These are phyloP conservation scores for Thraustochytrium striatum DNA, from an alignment of 352 stramenopile species.

Conservation along the genomic window DNA sequence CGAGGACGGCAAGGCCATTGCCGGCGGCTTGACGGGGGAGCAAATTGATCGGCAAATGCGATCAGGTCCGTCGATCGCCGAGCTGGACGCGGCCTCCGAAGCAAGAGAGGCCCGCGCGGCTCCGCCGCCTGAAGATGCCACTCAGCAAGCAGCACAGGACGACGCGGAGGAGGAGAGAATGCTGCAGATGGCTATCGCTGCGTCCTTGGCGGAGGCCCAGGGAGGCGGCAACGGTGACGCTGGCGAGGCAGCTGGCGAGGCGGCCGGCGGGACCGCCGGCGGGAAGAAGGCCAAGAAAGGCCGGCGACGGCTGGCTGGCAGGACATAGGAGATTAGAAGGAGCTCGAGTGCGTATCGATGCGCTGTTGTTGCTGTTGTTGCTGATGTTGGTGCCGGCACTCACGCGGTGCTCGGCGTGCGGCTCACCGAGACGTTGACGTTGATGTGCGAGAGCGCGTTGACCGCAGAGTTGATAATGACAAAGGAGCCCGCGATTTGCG, in stretches of 20 bases:
- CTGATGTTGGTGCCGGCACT: background rate
- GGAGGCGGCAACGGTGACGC: no score
- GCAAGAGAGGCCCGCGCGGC: no score
- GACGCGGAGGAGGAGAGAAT: background rate
- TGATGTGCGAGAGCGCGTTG: slow-evolving; percentile 58
- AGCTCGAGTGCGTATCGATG: no score
- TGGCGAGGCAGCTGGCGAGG: no score
- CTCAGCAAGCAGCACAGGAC: background rate
- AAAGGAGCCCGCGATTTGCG: slow-evolving; percentile 84
- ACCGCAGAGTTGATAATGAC: slow-evolving; percentile 88
- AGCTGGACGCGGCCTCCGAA: background rate
- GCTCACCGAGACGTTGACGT: slow-evolving; percentile 45
- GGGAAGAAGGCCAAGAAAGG: no score
- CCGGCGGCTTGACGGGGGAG: background rate
- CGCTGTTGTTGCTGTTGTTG: no score
- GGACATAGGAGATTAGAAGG: no score
- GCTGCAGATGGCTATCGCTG: background rate
- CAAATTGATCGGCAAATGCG: slow-evolving; percentile 32
- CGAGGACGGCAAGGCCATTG: slow-evolving; percentile 1
- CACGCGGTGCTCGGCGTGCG: slow-evolving; percentile 15
- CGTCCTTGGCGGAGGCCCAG: no score
- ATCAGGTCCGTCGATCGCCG: background rate
- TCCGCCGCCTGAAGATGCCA: no score
- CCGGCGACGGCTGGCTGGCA: no score
- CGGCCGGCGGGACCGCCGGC: no score